Evolutionary conservation across 192 early-diverging fungal genomes (phyloP).

Genomic region (Entomortierella parvispora): DNA sequence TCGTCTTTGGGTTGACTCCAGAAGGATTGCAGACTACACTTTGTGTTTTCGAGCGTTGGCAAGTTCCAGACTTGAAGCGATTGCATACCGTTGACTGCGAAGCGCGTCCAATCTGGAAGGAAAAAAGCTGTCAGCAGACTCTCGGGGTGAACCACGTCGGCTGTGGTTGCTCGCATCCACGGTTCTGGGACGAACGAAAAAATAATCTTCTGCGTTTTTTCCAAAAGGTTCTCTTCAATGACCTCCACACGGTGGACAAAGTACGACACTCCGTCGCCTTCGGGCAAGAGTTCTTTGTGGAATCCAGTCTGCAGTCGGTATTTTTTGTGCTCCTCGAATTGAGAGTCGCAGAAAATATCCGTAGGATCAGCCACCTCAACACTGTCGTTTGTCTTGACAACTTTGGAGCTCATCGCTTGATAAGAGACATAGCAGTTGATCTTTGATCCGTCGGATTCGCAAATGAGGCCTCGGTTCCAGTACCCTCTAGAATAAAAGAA

Average conservation of each 20-base stretch:
- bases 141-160: conserved; percentile 29
- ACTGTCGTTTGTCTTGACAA: conserved; percentile 11
- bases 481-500: conserved; percentile 31
- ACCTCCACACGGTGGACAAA: conserved; percentile 46
- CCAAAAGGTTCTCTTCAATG: conserved; percentile 16
- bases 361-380: conserved; percentile 13
- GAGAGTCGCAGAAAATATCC: conserved; percentile 16
- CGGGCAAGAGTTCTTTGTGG: conserved; percentile 41
- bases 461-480: conserved; percentile 35
- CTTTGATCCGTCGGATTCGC: conserved; percentile 30
- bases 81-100: conserved; percentile 29
- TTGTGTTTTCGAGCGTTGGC: conserved; percentile 28
- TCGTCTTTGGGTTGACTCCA: conserved; percentile 49
- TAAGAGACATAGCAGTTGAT: conserved; percentile 39
- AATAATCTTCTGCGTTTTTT: conserved; percentile 9
- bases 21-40: conserved; percentile 42
- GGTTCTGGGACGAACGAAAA: conserved; percentile 50
- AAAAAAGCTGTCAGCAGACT: conserved; percentile 31
- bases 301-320: conserved; percentile 23
- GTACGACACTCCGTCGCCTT: conserved; percentile 41
- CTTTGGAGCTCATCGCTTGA: conserved; percentile 23
- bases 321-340: conserved; percentile 12
- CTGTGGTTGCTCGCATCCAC: conserved; percentile 47
- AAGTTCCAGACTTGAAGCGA: conserved; percentile 48
- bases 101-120: conserved; percentile 23